Base-by-base conservation (phyloP, 164 flowering plant species). In the Kingdonia uniflora region DNA sequence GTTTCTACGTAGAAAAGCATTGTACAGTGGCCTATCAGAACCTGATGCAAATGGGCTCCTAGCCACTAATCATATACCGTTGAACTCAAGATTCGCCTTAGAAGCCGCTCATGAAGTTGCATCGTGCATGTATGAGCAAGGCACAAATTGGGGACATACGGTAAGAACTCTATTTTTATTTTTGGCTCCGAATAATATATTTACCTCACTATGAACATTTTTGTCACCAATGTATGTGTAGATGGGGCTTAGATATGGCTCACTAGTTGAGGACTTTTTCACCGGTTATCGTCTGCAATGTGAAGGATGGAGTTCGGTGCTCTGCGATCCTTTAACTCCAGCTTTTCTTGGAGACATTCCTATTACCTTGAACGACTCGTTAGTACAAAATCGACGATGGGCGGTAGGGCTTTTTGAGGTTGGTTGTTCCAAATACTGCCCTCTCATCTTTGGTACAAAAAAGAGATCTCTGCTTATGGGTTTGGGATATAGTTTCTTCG, bases 241-340 rank as follows among this genome's bases (percentile, higher is more conserved):
- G 83, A 73, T 72, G 78, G 82, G 86, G 3, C 54, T 80, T 51
- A 59, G 71, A 56, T 80, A 80, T 62, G 86, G 83, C 15, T 76
- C 72, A 49, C 59, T 79, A 20, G 81, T 73, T 25, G 86, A 80
- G 58, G 83, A 80, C 54, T 63, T 74, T n/a, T 64, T 67, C 45
- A 78, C 80, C 10, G 86, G 86, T 29, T 55, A 78, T 47, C 63
- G 62, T 11, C 64, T 80, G 29, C 81, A 78, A 6, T 78, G 78
- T 61, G 72, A 74, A 51, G 86, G 86, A 2, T 80, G 86, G 86
- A 64, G 56, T 39, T 73, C 86, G 2, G 48, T 71, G 11, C 74
- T 52, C 40, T 74, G 65, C 52, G 66, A 62, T 49, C 82, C 80
- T 21, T 61, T 71, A 12, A 74, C 67, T 55, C 63, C 46, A 42